Evolutionary conservation across 2,329 filamentous ascomycete species (phyloP).

Genomic region (Aspergillus aculeatinus): DNA sequence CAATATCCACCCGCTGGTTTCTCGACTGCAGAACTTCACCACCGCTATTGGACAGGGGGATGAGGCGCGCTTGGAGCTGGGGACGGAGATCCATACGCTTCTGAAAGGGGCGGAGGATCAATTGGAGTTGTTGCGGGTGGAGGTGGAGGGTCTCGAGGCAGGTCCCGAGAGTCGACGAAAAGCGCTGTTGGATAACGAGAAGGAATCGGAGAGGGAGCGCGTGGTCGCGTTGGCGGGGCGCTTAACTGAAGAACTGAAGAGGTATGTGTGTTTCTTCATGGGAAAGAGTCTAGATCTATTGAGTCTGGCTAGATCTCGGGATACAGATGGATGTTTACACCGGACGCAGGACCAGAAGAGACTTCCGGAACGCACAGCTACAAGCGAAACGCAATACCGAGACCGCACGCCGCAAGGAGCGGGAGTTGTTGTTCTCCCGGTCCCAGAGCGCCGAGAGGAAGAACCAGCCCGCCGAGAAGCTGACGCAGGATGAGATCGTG

Average conservation of each 20-base stretch:
- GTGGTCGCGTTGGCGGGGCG: slow-evolving; percentile 66
- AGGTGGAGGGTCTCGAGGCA: slow-evolving; percentile 67
- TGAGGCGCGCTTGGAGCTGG: slow-evolving; percentile 68
- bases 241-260: slow-evolving; percentile 68
- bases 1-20: slow-evolving; percentile 55
- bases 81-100: slow-evolving; percentile 74
- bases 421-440: slow-evolving; percentile 69
- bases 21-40: slow-evolving; percentile 58
- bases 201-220: slow-evolving; percentile 63
- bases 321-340: neutral
- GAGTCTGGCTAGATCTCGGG: no score
- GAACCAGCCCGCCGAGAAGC: slow-evolving; percentile 44
- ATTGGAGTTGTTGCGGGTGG: slow-evolving; percentile 74
- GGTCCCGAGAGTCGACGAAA: slow-evolving; percentile 39
- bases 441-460: slow-evolving; percentile 32
- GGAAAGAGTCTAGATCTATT: no score
- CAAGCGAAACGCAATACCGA: slow-evolving; percentile 73
- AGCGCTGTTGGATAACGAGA: slow-evolving; percentile 47
- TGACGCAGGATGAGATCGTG: slow-evolving; percentile 70
- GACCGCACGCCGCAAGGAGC: slow-evolving; percentile 71
- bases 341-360: slow-evolving; percentile 53
- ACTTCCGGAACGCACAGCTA: slow-evolving; percentile 80
- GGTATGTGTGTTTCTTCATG: slow-evolving; percentile 49
- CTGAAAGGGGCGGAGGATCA: slow-evolving; percentile 80
- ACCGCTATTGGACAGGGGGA: slow-evolving; percentile 64